These are phyloP conservation scores for Coniochaeta prunicola DNA, from an alignment of 2,329 filamentous ascomycete species.

Conservation along the genomic window DNA sequence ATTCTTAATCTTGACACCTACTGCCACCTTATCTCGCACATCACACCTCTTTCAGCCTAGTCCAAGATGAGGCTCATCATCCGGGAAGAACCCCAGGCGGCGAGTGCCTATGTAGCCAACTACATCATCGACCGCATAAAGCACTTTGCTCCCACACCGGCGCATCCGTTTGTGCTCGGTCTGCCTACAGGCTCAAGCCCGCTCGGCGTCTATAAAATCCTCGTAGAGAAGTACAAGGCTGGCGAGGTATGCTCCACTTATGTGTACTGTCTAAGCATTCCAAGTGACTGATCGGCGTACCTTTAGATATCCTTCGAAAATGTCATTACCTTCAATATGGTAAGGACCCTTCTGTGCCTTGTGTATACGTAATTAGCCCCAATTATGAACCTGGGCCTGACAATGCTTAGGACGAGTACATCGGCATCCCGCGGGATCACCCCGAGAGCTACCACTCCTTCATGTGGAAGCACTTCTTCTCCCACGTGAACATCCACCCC, in stretches of 20 bases:
- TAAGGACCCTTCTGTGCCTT: conserved; percentile 5
- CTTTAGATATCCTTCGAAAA: conserved; percentile 35
- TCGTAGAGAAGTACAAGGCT: conserved; percentile 55
- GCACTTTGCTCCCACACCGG: conserved; percentile 54
- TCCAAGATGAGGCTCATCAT: conserved; percentile 64
- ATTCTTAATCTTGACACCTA: neutral
- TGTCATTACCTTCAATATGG: conserved; percentile 63
- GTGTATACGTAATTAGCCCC: neutral
- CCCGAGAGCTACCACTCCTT: conserved; percentile 74
- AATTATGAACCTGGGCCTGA: neutral
- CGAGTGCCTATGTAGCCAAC: conserved; percentile 62
- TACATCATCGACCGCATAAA: conserved; percentile 70
- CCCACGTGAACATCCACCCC: conserved; percentile 63
- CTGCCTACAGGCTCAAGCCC: conserved; percentile 68
- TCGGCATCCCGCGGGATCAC: conserved; percentile 65
- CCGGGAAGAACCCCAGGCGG: conserved; percentile 53
- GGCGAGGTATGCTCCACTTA: conserved; percentile 28
- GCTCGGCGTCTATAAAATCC: conserved; percentile 59
- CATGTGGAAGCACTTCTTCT: conserved; percentile 79
- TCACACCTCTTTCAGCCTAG: neutral
- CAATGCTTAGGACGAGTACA: conserved; percentile 60
- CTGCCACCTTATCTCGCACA: conserved; percentile 5
- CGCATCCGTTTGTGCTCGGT: conserved; percentile 64
- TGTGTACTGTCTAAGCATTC: neutral
- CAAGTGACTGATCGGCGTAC: conserved; percentile 14